These are phyloP conservation scores for Lactarius tabidus DNA, from an alignment of 768 basidiomycete genomes.

Conservation along the genomic window DNA sequence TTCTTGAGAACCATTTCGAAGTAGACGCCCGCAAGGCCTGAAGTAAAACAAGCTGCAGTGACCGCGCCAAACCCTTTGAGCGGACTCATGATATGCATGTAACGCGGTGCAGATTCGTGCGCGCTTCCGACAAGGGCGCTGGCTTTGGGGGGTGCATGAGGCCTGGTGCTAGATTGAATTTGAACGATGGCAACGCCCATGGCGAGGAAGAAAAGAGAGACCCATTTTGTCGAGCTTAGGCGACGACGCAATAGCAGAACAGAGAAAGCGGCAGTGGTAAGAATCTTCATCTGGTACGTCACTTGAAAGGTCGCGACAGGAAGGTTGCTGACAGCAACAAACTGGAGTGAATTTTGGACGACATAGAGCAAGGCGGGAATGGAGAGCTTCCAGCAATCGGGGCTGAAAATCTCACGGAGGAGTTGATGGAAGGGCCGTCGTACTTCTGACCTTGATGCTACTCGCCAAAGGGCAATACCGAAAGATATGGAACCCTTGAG, in stretches of 20 bases:
- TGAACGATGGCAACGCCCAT: slow-evolving; percentile 94
- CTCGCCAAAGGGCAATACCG: slow-evolving; percentile 58
- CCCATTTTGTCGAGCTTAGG: slow-evolving; percentile 75
- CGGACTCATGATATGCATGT: slow-evolving; percentile 75
- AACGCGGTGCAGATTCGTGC: slow-evolving; percentile 54
- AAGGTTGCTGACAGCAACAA: slow-evolving; percentile 92
- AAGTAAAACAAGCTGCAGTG: slow-evolving; percentile 81
- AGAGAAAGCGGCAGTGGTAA: slow-evolving; percentile 92
- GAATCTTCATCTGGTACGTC: slow-evolving; percentile 97
- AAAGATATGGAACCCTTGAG: slow-evolving; percentile 93
- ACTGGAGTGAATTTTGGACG: slow-evolving; percentile 96
- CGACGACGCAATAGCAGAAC: slow-evolving; percentile 76
- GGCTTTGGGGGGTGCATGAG: slow-evolving; percentile 28
- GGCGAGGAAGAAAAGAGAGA: slow-evolving; percentile 82
- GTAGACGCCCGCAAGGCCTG: slow-evolving; percentile 87
- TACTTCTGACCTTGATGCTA: slow-evolving; percentile 34
- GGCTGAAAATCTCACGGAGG: slow-evolving; percentile 73
- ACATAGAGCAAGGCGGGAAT: slow-evolving; percentile 95
- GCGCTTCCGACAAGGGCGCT: slow-evolving; percentile 58
- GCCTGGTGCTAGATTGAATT: slow-evolving; percentile 62
- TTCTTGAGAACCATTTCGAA: slow-evolving; percentile 92
- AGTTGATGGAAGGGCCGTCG: slow-evolving; percentile 48
- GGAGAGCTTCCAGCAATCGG: slow-evolving; percentile 96
- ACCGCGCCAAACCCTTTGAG: slow-evolving; percentile 82
- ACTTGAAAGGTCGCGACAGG: slow-evolving; percentile 98